These are phyloP conservation scores for Xanthoconium stramineum DNA, from an alignment of 768 basidiomycete species.

Conservation along the genomic window DNA sequence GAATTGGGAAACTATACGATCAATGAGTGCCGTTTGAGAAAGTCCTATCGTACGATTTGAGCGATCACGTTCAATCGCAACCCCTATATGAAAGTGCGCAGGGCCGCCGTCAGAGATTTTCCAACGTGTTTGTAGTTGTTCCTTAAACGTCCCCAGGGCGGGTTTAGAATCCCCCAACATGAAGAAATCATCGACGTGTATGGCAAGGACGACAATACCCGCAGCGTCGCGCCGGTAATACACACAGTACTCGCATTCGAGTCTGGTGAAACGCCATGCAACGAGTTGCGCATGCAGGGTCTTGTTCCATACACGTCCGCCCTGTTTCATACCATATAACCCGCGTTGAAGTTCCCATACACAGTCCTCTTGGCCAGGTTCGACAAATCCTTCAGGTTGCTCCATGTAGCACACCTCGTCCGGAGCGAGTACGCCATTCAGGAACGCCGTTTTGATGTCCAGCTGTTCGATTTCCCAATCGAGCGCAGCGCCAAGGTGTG, in stretches of 20 bases:
- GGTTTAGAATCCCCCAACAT: neutral
- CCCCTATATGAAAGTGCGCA: neutral
- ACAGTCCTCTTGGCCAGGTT: neutral
- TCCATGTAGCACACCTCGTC: neutral
- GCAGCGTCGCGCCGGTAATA: neutral
- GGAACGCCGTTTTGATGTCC: too few species aligned
- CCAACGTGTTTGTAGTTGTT: too few species aligned
- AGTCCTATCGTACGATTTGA: neutral
- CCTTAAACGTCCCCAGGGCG: too few species aligned
- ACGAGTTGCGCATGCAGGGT: constrained; percentile 25
- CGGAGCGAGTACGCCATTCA: neutral
- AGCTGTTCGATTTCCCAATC: neutral
- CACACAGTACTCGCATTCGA: constrained; percentile 29
- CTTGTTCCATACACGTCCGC: constrained; percentile 35
- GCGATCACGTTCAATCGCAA: neutral
- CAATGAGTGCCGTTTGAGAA: neutral
- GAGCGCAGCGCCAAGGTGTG: neutral
- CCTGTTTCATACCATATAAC: too few species aligned
- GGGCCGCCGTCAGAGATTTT: neutral
- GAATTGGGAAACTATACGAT: neutral
- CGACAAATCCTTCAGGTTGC: neutral
- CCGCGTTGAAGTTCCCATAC: neutral
- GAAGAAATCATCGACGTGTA: constrained; percentile 38
- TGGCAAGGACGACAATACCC: constrained; percentile 25
- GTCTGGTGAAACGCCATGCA: too few species aligned